phyloP scores from a whole-genome alignment of 805 yeast genomes.

The Yamadazyma paraphyllophila region DNA sequence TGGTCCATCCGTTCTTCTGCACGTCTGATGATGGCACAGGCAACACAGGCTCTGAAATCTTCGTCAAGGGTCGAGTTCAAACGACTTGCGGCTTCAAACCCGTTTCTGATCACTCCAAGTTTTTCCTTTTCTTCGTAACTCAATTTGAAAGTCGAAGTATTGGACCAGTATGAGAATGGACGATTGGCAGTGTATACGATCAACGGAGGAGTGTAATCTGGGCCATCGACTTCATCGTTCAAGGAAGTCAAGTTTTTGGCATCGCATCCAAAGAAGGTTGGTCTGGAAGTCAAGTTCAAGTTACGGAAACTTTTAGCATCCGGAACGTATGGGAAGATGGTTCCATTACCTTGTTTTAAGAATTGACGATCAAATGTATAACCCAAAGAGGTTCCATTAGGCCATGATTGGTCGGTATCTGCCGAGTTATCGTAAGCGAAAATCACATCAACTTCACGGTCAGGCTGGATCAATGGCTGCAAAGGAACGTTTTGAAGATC shows the following conservation, averaged over 20 bases:
- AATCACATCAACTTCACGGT: constrained; percentile 34
- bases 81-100: constrained; percentile 67
- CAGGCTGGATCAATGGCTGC: constrained; percentile 35
- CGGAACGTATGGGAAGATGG: constrained; percentile 80
- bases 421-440: constrained; percentile 40
- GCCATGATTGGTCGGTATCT: constrained; percentile 33
- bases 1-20: constrained; percentile 65
- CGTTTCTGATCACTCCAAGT: constrained; percentile 63
- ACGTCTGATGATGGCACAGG: constrained; percentile 81
- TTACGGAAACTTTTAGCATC: constrained; percentile 59
- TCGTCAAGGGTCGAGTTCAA: constrained; percentile 64
- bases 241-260: constrained; percentile 58
- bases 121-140: constrained; percentile 58
- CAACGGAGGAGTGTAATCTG: constrained; percentile 57
- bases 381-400: constrained; percentile 35
- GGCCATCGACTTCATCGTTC: constrained; percentile 11
- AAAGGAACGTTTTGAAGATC: constrained; percentile 39
- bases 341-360: constrained; percentile 47
- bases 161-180: constrained; percentile 62
- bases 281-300: constrained; percentile 60
- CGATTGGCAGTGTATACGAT: constrained; percentile 76
- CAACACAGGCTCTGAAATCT: constrained; percentile 72
- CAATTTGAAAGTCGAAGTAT: constrained; percentile 71
- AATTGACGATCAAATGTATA: constrained; percentile 37
- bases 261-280: constrained; percentile 84